Evolutionary conservation across 768 basidiomycete species (phyloP).

Genomic region (Cubamyces lactineus): DNA sequence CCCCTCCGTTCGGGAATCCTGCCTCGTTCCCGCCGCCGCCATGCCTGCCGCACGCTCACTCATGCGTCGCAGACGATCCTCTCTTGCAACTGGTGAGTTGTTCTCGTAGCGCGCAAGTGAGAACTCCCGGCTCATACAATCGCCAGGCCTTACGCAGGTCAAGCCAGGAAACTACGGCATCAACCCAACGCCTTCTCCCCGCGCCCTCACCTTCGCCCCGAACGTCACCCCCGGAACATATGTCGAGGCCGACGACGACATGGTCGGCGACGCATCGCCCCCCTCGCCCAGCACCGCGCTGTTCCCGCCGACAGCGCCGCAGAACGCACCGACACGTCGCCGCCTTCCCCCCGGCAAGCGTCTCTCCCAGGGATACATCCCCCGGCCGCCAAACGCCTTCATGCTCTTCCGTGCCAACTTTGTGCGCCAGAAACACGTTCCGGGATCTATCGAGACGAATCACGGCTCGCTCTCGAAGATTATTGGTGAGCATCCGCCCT

Average conservation of each 20-base stretch:
- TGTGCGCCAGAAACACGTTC: conserved; percentile 50
- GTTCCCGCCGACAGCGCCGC: conserved; percentile 55
- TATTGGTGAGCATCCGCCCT: conserved; percentile 29
- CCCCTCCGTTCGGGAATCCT: conserved; percentile 18
- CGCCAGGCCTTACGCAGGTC: conserved; percentile 41
- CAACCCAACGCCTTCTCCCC: conserved; percentile 43
- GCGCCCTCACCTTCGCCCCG: conserved; percentile 63
- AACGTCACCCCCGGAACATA: conserved; percentile 62
- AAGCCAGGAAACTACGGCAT: conserved; percentile 61
- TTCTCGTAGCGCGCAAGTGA: background rate
- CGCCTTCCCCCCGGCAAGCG: conserved; percentile 65
- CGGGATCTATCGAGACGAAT: conserved; percentile 53
- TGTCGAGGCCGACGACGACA: conserved; percentile 39
- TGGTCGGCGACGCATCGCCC: conserved; percentile 34
- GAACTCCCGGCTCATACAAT: conserved; percentile 3
- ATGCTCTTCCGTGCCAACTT: conserved; percentile 81
- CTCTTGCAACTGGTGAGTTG: conserved; percentile 39
- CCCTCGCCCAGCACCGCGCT: conserved; percentile 43
- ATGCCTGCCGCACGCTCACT: conserved; percentile 41
- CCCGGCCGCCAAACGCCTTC: conserved; percentile 85
- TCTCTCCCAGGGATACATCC: conserved; percentile 67
- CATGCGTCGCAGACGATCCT: conserved; percentile 46
- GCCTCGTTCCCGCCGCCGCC: conserved; percentile 29
- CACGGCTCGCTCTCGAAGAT: conserved; percentile 54
- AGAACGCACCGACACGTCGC: conserved; percentile 45